A percentile compares a stretch with the other conserved stretches of the same genome.
These are phyloP conservation scores for Penicillium cinerascens DNA, from an alignment of 495 filamentous ascomycete genomes.

Conservation along the genomic window DNA sequence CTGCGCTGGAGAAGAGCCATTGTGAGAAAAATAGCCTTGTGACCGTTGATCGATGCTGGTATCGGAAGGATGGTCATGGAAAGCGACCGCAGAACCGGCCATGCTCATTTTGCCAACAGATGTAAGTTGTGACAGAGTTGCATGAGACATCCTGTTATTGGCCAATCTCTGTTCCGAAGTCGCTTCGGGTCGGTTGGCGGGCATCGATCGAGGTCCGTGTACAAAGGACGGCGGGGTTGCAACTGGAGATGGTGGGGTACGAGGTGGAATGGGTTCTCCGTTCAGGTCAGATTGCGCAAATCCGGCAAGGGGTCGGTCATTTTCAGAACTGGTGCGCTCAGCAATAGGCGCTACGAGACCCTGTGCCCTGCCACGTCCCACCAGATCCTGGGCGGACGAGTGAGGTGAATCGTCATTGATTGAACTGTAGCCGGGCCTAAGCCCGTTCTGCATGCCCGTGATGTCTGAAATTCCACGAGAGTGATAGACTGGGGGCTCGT, in stretches of 20 bases:
- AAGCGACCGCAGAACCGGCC: slow-evolving; percentile 32
- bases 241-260: slow-evolving; percentile 68
- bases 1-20: background rate
- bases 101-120: slow-evolving; percentile 55
- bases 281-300: slow-evolving; percentile 20
- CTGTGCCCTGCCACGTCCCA: slow-evolving; percentile 23
- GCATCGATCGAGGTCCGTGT: slow-evolving; percentile 64
- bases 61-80: slow-evolving; percentile 27
- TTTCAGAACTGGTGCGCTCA: slow-evolving; percentile 58
- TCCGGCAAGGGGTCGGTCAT: slow-evolving; percentile 43
- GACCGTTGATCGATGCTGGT: slow-evolving; percentile 8
- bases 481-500: slow-evolving; percentile 40
- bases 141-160: slow-evolving; percentile 75
- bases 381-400: slow-evolving; percentile 42
- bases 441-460: slow-evolving; percentile 25
- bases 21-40: slow-evolving; percentile 8
- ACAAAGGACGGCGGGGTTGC: slow-evolving; percentile 70
- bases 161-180: slow-evolving; percentile 72
- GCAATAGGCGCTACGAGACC: slow-evolving; percentile 23
- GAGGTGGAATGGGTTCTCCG: slow-evolving; percentile 49
- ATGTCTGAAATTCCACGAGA: slow-evolving; percentile 56
- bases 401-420: slow-evolving; percentile 30
- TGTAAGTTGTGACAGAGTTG: slow-evolving; percentile 72
- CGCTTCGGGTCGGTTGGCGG: slow-evolving; percentile 62
- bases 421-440: slow-evolving; percentile 21